These are phyloP conservation scores for Phytophthora pseudosyringae DNA, from an alignment of 352 stramenopile species.

Conservation along the genomic window DNA sequence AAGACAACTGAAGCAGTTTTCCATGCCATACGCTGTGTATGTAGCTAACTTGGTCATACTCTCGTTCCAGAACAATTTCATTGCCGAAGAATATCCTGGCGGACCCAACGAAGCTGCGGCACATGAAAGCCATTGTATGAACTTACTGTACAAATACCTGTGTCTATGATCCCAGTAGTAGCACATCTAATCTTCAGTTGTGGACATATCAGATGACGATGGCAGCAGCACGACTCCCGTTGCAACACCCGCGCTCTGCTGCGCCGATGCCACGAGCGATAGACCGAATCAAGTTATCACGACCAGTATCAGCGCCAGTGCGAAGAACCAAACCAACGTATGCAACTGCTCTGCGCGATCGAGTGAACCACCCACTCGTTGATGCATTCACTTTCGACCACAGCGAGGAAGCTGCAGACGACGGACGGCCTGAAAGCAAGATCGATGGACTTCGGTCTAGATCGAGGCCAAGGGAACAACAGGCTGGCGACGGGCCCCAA, in stretches of 20 bases:
- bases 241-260: slow-evolving; percentile 17
- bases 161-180: not conserved
- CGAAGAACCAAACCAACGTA: slow-evolving; percentile 63
- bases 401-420: slow-evolving; percentile 7
- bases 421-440: slow-evolving; percentile 7
- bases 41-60: slow-evolving; percentile 1
- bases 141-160: not conserved
- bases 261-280: slow-evolving; percentile 2
- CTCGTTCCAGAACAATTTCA: slow-evolving; percentile 22
- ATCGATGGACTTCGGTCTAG: not conserved
- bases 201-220: slow-evolving; percentile 49
- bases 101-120: slow-evolving; percentile 66
- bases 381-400: slow-evolving; percentile 12
- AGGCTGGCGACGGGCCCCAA: slow-evolving; percentile 2
- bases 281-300: slow-evolving; percentile 24
- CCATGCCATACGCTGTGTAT: not conserved
- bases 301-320: slow-evolving; percentile 78
- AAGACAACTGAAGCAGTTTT: too few relatives aligned
- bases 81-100: slow-evolving; percentile 82
- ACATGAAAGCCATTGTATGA: slow-evolving; percentile 73
- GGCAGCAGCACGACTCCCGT: slow-evolving; percentile 30
- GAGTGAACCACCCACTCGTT: slow-evolving; percentile 39
- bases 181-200: slow-evolving; percentile 6
- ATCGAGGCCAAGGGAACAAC: not conserved
- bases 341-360: slow-evolving; percentile 56